phyloP scores from a whole-genome alignment of 2,329 filamentous ascomycete species.

The Paracoccidioides brasiliensis region DNA sequence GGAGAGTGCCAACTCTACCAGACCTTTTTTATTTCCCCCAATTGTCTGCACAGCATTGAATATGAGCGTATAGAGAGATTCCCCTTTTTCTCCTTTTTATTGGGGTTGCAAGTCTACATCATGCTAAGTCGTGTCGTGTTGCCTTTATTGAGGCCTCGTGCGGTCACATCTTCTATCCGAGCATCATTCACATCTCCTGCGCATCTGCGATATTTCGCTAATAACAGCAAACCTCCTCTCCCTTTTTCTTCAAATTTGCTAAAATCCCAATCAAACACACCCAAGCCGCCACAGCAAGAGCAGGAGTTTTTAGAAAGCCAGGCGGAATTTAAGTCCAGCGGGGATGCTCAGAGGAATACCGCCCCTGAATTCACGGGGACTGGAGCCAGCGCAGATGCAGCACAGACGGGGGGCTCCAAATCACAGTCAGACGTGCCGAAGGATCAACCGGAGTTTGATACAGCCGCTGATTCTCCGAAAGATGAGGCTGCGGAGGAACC shows the following conservation, averaged over 20 bases:
- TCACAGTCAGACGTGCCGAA: constrained; percentile 15
- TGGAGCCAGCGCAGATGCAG: constrained; percentile 15
- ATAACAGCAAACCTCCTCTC: constrained; percentile 22
- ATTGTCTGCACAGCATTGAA: constrained; percentile 5
- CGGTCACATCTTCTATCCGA: constrained; percentile 24
- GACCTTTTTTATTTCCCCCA: background rate
- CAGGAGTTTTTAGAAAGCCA: constrained; percentile 24
- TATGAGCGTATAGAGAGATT: constrained; percentile 12
- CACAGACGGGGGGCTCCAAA: background rate
- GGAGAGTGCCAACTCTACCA: background rate
- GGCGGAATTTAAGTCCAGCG: constrained; percentile 26
- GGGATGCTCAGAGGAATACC: constrained; percentile 21
- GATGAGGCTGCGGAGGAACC: constrained; percentile 11
- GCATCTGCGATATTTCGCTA: constrained; percentile 28
- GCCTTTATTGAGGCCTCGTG: constrained; percentile 32
- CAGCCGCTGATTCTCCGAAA: constrained; percentile 12
- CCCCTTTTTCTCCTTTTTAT: constrained; percentile 7
- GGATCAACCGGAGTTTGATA: constrained; percentile 25
- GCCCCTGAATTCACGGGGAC: constrained; percentile 16
- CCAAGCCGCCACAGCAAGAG: constrained; percentile 5
- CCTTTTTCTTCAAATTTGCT: constrained; percentile 12
- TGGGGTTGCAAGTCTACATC: constrained; percentile 12
- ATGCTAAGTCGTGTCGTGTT: constrained; percentile 36
- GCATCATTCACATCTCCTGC: constrained; percentile 20
- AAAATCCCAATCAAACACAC: constrained; percentile 1